Evolutionary conservation across 176 grass and related monocot species (phyloP).

Genomic region (Oryza longistaminata): DNA sequence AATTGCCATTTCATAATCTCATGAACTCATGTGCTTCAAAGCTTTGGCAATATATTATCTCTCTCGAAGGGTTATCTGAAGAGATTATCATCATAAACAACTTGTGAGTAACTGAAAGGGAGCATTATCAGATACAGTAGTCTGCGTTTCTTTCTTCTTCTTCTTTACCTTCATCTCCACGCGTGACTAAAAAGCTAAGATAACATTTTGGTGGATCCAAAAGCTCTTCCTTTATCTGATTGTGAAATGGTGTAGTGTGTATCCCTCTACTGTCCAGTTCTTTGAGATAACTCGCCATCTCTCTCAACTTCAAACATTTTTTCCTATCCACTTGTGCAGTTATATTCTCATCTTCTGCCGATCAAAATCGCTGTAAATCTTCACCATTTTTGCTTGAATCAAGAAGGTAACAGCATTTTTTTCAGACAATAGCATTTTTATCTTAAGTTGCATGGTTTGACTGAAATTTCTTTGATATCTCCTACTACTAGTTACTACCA

Average conservation of each 20-base stretch:
- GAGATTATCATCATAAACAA: neutral
- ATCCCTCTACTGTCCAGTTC: neutral
- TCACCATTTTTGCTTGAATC: neutral
- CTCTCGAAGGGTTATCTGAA: neutral
- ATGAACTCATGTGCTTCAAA: neutral
- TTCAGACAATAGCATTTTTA: neutral
- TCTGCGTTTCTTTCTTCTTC: neutral
- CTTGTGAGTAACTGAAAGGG: neutral
- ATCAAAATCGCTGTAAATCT: neutral
- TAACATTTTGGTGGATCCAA: conserved; percentile 18
- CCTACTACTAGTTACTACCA: neutral
- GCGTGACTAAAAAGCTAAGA: conserved; percentile 34
- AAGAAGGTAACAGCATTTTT: neutral
- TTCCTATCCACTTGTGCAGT: neutral
- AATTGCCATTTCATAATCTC: neutral
- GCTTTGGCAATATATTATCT: neutral
- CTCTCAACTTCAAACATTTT: neutral
- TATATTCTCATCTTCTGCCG: neutral
- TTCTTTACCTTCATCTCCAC: neutral
- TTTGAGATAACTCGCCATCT: neutral
- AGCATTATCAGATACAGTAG: neutral
- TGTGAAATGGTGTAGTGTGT: neutral
- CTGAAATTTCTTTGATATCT: too few relatives aligned
- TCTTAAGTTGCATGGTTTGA: neutral
- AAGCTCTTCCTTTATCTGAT: neutral